Evolutionary conservation across 306 rosid genomes (phyloP), one percentile per base, ranked within the genome.

Genomic region (Argentina anserina): DNA sequence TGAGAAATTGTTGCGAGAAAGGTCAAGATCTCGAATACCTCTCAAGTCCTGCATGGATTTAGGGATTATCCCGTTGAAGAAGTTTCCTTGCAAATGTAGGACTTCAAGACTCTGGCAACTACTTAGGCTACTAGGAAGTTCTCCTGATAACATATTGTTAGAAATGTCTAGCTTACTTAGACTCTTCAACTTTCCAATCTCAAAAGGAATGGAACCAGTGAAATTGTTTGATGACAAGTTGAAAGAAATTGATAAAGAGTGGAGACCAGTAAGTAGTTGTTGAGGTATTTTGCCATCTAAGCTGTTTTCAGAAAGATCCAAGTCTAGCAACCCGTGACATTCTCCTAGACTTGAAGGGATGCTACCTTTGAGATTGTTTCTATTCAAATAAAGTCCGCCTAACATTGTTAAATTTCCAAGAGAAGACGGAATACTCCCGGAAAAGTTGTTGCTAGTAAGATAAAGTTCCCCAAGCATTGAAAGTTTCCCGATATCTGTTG

Each of bases 351-450:
- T 59, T 6, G 21, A 59, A 28, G 65, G 40, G 39, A 29, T 15
- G 10, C 21, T 59, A 5, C 40, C 23, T 15, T 3, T 31, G 1
- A 60, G 41, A 29, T 60, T 29, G 15, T 60, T 60, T 17, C 6
- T 23, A 1, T 29, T 1, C 40, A 60, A 7, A 10, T 17, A 0
- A 2, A 60, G 65, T 29, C 0, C 0, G 23, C 0, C 15, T 31
- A 31, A 2, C 23, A 15, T 2, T 1, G 65, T 29, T 60, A 60
- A 60, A 60, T 60, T 60, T 60, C 40, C 65, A 31, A 60, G 12
- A 60, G 65, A 60, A 6, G 65, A 60, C 31, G 39, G 65, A 60
- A 31, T 60, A 5, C 65, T 29, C 0, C 41, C 41, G 0, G 23
- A 60, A 2, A 60, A 31, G 15, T 60, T 6, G 42, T 61, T 61